Evolutionary conservation across 345 rosid species (phyloP).

Genomic region (Ceriops tagal): DNA sequence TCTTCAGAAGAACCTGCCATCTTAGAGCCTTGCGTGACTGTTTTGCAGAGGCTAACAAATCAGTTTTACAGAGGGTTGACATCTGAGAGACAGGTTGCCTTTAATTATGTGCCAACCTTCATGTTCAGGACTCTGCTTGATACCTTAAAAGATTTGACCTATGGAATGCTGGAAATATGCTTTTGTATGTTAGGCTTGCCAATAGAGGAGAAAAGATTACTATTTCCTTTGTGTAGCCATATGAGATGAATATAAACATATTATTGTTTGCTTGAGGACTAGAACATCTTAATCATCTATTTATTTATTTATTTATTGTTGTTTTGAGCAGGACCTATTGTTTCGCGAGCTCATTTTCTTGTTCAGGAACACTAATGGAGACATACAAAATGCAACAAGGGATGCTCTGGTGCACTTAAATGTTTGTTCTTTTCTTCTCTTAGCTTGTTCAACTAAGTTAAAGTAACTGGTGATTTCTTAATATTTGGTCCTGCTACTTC

Average conservation of each 20-base stretch:
- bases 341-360: conserved; percentile 56
- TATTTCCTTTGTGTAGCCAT: background rate
- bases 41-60: conserved; percentile 57
- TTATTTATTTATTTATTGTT: conserved; percentile 4
- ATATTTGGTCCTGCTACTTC: no score
- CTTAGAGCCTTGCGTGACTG: conserved; percentile 55
- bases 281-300: background rate
- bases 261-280: background rate
- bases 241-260: background rate
- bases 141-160: background rate
- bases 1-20: conserved; percentile 53
- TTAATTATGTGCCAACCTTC: conserved; percentile 6
- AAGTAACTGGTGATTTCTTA: no score
- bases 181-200: no score
- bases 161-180: background rate
- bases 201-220: no score
- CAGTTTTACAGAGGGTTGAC: conserved; percentile 44
- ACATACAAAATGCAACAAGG: conserved; percentile 62
- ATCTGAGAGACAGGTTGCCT: conserved; percentile 65
- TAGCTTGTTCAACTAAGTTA: background rate
- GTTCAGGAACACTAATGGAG: conserved; percentile 49
- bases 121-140: background rate
- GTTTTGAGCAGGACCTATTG: conserved; percentile 55
- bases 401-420: conserved; percentile 72
- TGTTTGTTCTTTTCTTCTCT: conserved; percentile 38